Evolutionary conservation across 441 rosid species (phyloP).

Genomic region (Jatropha podagrica): DNA sequence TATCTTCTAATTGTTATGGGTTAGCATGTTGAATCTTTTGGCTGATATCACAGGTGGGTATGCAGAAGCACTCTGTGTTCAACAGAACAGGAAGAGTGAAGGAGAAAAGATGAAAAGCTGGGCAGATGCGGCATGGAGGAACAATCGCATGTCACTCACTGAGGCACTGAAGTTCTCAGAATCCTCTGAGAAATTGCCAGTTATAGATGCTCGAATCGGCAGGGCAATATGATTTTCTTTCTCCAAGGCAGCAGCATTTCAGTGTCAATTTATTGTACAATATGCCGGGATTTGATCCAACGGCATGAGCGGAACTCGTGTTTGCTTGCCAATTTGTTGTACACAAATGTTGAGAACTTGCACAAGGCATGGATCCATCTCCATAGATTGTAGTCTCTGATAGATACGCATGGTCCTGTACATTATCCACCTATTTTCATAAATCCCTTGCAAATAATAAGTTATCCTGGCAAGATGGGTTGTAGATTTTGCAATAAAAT

Average conservation of each 20-base stretch:
- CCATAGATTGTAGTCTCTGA: neutral
- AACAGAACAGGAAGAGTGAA: conserved; percentile 70
- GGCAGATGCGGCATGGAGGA: conserved; percentile 26
- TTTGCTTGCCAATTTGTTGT: neutral
- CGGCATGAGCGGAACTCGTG: neutral
- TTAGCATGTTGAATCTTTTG: neutral
- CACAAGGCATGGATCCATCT: neutral
- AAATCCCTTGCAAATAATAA: neutral
- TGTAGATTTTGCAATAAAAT: neutral
- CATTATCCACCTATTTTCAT: neutral
- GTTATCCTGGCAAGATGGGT: neutral
- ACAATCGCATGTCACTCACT: conserved; percentile 50
- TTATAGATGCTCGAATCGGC: conserved; percentile 60
- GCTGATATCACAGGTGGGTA: conserved; percentile 57
- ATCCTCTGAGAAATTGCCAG: conserved; percentile 28
- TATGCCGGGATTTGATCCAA: neutral
- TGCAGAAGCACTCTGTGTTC: conserved; percentile 68
- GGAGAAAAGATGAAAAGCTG: conserved; percentile 45
- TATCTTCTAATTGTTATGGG: neutral
- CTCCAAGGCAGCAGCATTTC: neutral
- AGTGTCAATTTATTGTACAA: neutral
- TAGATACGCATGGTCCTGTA: neutral
- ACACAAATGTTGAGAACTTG: neutral
- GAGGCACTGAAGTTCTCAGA: conserved; percentile 58
- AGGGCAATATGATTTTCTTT: conserved; percentile 36